These are phyloP conservation scores for Phyllostachys edulis DNA, from an alignment of 176 grass and related monocot genomes.

Conservation along the genomic window DNA sequence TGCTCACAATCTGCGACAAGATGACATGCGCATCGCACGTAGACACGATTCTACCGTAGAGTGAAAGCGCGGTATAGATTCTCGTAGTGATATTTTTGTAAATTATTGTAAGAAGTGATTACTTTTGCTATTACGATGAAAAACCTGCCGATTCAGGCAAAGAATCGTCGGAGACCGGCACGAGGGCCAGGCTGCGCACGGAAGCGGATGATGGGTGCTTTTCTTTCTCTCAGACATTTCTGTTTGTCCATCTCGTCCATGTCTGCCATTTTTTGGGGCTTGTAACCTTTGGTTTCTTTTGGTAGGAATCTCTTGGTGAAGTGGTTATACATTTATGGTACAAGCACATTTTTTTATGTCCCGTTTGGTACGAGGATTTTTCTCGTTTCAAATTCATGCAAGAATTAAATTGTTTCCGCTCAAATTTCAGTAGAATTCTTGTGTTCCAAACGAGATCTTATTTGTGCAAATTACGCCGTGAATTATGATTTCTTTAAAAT, in stretches of 20 bases:
- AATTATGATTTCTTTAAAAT: background rate
- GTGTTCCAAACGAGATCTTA: background rate
- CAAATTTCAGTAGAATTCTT: no score
- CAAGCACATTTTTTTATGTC: background rate
- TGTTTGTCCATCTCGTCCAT: background rate
- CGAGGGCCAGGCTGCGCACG: slow-evolving; percentile 19
- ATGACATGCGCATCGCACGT: no score
- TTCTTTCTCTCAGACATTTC: background rate
- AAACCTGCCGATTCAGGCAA: no score
- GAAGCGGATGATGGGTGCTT: slow-evolving; percentile 34
- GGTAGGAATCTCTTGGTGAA: background rate
- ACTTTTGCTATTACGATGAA: no score
- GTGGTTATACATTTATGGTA: background rate
- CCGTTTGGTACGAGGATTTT: no score
- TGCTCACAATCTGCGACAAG: no score
- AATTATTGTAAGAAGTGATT: no score
- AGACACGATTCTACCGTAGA: no score
- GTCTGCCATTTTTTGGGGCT: background rate
- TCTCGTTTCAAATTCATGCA: no score
- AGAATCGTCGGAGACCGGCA: background rate
- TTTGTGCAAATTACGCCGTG: background rate
- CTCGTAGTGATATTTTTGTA: no score
- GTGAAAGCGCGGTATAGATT: no score
- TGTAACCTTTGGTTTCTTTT: background rate
- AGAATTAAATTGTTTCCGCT: no score